These are phyloP conservation scores for Calonectria leucothoes DNA, from an alignment of 2,329 filamentous ascomycete genomes.

Conservation along the genomic window DNA sequence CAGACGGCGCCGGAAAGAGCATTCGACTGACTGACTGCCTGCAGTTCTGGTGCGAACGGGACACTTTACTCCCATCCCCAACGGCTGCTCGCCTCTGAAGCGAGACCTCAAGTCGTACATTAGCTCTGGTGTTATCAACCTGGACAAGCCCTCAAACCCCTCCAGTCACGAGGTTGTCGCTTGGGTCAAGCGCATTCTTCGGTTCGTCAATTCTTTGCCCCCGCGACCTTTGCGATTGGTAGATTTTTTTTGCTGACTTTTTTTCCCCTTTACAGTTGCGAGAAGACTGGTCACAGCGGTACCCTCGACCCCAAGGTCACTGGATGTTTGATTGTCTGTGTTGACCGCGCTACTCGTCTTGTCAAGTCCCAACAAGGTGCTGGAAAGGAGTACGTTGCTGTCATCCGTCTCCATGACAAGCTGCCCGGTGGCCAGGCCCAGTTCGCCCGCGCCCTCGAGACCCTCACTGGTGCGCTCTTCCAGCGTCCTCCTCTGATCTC, in stretches of 20 bases:
- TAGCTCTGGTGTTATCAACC: conserved; percentile 97
- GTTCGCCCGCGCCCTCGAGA: conserved; percentile 93
- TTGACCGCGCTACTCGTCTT: conserved; percentile 95
- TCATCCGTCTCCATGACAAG: conserved; percentile 95
- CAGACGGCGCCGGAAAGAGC: conserved; percentile 21
- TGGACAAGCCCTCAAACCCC: conserved; percentile 87
- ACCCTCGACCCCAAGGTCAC: conserved; percentile 99
- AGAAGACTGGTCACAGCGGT: conserved; percentile 98
- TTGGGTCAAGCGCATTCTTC: conserved; percentile 98
- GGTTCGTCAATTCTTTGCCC: conserved; percentile 61
- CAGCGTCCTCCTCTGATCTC: conserved; percentile 93
- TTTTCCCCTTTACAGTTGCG: conserved; percentile 52
- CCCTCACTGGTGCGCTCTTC: conserved; percentile 95
- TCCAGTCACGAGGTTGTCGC: conserved; percentile 99
- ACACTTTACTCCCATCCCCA: conserved; percentile 96
- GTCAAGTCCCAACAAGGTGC: conserved; percentile 99
- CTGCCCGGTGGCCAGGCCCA: conserved; percentile 93
- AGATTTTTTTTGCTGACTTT: conserved; percentile 22
- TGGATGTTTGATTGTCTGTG: conserved; percentile 92
- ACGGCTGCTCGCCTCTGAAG: conserved; percentile 90
- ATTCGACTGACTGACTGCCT: conserved; percentile 39
- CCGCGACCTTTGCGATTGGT: conserved; percentile 5
- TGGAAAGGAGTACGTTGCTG: conserved; percentile 98
- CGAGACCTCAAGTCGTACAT: conserved; percentile 98
- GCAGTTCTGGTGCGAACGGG: conserved; percentile 91